Evolutionary conservation across 225 moss, liverwort and hornwort species (phyloP).

Genomic region (Takakia lepidozioides): DNA sequence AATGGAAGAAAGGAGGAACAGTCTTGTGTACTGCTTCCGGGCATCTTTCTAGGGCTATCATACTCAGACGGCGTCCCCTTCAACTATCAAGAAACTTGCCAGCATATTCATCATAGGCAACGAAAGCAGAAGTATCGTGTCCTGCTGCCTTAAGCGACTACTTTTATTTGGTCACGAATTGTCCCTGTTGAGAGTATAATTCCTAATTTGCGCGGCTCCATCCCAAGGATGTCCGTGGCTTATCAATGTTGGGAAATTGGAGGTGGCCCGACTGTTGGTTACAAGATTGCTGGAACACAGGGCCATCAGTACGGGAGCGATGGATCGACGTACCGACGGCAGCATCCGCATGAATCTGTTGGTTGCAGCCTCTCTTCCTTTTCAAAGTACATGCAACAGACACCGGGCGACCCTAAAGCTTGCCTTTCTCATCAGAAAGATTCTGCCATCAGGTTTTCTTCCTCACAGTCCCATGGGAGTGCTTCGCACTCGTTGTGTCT

Average conservation of each 20-base stretch:
- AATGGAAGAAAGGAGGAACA: too few species aligned
- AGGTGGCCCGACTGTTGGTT: conserved; percentile 28
- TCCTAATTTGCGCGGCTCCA: conserved; percentile 12
- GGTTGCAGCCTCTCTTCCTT: conserved; percentile 15
- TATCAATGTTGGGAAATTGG: conserved; percentile 63
- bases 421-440: conserved; percentile 11
- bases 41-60: too few species aligned
- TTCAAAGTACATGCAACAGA: conserved; percentile 34
- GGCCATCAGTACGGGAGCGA: conserved; percentile 31
- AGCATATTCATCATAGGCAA: conserved; percentile 38
- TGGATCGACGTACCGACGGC: conserved; percentile 30
- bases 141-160: too few species aligned
- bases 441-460: conserved; percentile 11
- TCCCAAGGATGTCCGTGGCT: conserved; percentile 39
- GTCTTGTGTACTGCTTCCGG: too few species aligned
- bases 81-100: conserved; percentile 20
- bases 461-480: neutral
- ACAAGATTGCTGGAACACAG: conserved; percentile 19
- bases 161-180: too few species aligned
- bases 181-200: conserved; percentile 8
- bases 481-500: neutral
- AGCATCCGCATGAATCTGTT: conserved; percentile 19
- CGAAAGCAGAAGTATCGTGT: conserved; percentile 43
- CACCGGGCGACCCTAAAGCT: conserved; percentile 16
- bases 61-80: conserved; percentile 29